Percentiles rank a stretch among this genome's conserved stretches.
These are phyloP conservation scores for Polygonum maritimum DNA, from an alignment of 148 eudicot species.

Conservation along the genomic window DNA sequence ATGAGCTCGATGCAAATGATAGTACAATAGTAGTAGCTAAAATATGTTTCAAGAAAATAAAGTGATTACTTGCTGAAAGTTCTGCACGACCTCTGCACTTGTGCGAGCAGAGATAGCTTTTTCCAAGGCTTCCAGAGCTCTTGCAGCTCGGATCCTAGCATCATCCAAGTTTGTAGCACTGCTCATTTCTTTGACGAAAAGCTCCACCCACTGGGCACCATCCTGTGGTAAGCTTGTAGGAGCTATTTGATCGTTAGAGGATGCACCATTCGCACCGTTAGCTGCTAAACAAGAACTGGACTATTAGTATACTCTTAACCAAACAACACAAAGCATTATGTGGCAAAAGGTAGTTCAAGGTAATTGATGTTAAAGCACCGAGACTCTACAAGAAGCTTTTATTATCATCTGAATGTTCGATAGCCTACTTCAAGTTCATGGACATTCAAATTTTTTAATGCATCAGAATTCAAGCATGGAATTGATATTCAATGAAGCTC, in stretches of 20 bases:
- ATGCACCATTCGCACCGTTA: constrained; percentile 22
- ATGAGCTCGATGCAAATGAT: not conserved
- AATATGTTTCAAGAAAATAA: not conserved
- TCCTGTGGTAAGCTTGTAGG: constrained; percentile 33
- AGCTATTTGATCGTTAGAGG: constrained; percentile 19
- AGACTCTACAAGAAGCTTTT: not conserved
- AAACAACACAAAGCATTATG: not conserved
- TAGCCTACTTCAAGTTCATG: not conserved
- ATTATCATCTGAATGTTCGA: not conserved
- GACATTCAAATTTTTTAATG: not conserved
- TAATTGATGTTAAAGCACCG: not conserved
- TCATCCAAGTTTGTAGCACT: constrained; percentile 63
- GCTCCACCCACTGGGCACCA: constrained; percentile 80
- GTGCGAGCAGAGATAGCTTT: constrained; percentile 40
- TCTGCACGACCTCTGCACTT: constrained; percentile 36
- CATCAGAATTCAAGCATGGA: not conserved
- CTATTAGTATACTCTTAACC: not conserved
- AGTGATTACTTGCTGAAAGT: constrained; percentile 38
- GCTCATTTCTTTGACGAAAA: constrained; percentile 57
- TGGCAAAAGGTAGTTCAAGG: not conserved
- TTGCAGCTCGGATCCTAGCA: constrained; percentile 61
- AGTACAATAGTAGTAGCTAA: not conserved
- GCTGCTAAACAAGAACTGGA: not conserved
- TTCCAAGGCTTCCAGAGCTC: constrained; percentile 53
- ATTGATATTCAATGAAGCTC: not conserved